These are phyloP conservation scores for Ceratocystis albifundus DNA, from an alignment of 2,329 filamentous ascomycete species.

Conservation along the genomic window DNA sequence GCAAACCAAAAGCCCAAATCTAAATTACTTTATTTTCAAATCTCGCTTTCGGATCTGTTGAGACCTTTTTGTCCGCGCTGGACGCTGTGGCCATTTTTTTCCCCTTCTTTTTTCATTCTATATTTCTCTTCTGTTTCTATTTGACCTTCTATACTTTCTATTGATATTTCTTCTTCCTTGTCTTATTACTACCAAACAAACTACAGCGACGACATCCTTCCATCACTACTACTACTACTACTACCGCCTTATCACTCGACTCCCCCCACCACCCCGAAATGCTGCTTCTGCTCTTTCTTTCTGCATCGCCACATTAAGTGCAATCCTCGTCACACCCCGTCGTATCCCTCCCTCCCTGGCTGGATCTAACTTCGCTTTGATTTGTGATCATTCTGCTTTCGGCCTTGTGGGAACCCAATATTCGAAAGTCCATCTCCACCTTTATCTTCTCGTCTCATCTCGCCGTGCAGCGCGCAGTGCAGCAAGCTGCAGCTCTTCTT, in stretches of 20 bases:
- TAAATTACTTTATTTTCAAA: constrained; percentile 5
- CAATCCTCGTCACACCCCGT: not conserved
- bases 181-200: not conserved
- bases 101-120: not conserved
- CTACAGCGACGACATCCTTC: not conserved
- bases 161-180: not conserved
- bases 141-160: not conserved
- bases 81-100: not conserved
- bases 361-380: not conserved
- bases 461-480: not conserved
- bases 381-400: constrained; percentile 4
- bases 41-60: not conserved
- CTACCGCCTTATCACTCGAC: not conserved
- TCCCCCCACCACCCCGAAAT: not conserved
- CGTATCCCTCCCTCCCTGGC: not conserved
- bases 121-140: not conserved
- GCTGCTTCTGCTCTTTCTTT: not conserved
- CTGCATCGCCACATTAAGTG: constrained; percentile 11
- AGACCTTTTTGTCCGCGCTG: not conserved
- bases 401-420: not conserved
- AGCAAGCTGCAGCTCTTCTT: constrained; percentile 1
- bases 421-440: not conserved
- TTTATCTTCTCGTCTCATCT: not conserved
- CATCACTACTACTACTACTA: no score
- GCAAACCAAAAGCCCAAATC: not conserved